A percentile compares a stretch with the other conserved stretches of the same genome.
Evolutionary conservation across 2,329 filamentous ascomycete genomes (phyloP).

Genomic region (Bipolaris sorokiniana): DNA sequence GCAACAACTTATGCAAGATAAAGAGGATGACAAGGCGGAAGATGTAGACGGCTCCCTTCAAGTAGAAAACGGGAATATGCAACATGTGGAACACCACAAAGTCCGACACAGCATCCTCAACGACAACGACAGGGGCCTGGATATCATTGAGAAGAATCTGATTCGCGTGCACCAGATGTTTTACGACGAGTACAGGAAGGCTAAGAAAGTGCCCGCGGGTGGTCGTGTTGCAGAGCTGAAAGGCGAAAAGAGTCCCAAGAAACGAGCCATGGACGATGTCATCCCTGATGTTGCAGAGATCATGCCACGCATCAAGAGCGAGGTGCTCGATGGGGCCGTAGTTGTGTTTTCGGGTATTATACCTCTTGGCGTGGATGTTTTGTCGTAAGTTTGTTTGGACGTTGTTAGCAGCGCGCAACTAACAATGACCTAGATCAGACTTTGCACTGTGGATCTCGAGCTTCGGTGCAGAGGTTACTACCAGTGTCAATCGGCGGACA

Average conservation of each 20-base stretch:
- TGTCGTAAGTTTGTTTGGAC: constrained; percentile 53
- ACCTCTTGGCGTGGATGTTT: constrained; percentile 78
- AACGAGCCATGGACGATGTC: constrained; percentile 55
- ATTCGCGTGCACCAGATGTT: constrained; percentile 77
- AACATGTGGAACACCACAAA: constrained; percentile 45
- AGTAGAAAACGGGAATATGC: constrained; percentile 49
- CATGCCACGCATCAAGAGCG: constrained; percentile 80
- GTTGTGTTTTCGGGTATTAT: constrained; percentile 92
- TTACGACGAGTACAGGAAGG: constrained; percentile 78
- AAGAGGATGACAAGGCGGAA: constrained; percentile 71
- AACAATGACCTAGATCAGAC: constrained; percentile 65
- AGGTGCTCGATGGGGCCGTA: constrained; percentile 74
- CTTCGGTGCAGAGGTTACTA: constrained; percentile 77
- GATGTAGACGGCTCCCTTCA: constrained; percentile 54
- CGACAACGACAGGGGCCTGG: constrained; percentile 85
- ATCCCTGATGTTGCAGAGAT: constrained; percentile 86
- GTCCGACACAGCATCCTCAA: constrained; percentile 78
- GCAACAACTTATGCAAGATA: constrained; percentile 89
- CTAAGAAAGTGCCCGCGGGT: constrained; percentile 51
- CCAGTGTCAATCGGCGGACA: constrained; percentile 59
- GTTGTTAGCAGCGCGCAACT: constrained; percentile 8
- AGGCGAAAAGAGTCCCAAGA: constrained; percentile 58
- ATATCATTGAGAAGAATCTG: constrained; percentile 76
- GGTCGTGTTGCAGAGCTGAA: constrained; percentile 58
- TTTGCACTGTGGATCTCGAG: constrained; percentile 84